phyloP scores from a whole-genome alignment of 129 eudicot species.

The Centella asiatica region DNA sequence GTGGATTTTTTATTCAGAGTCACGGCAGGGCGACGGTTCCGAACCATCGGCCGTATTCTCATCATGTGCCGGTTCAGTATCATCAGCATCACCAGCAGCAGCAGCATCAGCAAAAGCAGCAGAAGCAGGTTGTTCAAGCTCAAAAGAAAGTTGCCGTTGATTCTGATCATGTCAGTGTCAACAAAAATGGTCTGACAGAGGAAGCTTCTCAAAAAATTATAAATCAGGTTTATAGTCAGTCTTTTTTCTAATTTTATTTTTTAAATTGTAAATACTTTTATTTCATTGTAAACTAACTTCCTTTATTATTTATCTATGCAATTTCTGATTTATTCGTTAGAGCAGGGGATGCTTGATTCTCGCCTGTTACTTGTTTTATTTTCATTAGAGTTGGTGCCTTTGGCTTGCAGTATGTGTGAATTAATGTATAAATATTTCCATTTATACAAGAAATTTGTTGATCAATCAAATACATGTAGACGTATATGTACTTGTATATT shows the following conservation, averaged over 20 bases:
- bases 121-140: slow-evolving; percentile 3
- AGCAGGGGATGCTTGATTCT: not conserved
- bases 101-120: slow-evolving; percentile 1
- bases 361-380: not conserved
- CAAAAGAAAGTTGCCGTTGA: slow-evolving; percentile 1
- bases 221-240: slow-evolving; percentile 47
- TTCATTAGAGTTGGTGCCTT: no score
- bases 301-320: not conserved
- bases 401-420: no score
- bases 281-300: not conserved
- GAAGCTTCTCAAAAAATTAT: slow-evolving; percentile 30
- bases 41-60: not conserved
- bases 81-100: slow-evolving; percentile 1
- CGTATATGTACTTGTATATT: no score
- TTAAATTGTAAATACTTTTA: not conserved
- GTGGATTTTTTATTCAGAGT: not conserved
- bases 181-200: not conserved
- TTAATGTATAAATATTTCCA: no score
- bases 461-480: no score
- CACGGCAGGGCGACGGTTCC: not conserved
- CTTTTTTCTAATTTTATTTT: not conserved
- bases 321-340: no score
- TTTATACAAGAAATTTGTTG: no score
- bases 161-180: not conserved
- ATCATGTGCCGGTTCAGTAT: slow-evolving; percentile 3